Base-by-base conservation (phyloP, 768 basidiomycete species). In the Gymnopilus junonius region DNA sequence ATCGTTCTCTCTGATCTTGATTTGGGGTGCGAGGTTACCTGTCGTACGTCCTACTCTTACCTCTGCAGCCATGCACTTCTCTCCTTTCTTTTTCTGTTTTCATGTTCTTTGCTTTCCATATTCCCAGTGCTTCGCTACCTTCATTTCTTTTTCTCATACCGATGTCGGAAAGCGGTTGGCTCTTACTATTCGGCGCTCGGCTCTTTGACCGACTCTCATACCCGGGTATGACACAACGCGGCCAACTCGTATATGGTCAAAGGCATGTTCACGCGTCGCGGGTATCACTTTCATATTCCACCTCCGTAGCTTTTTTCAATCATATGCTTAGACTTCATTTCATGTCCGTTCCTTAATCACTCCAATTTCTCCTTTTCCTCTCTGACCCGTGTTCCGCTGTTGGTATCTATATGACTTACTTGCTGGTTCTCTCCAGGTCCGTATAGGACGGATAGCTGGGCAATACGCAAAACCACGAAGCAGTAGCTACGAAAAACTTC, bases 381-480 rank as follows among this genome's bases (percentile, higher is more conserved):
- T 11, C 54, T 12, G 17, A 14, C 34, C 23, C 14, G 21, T 55
- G 54, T 27, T 40, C 34, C 17, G 23, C 8, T 27, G 23, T 55
- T 27, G 10, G 40, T 23, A n/a, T n/a, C n/a, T 37, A 4, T 20
- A 3, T 32, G 17, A 15, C 2, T 39, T 8, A 8, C 15, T 29
- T 51, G 17, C 31, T 12, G 3, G 15, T n/a, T 29, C 29, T 25
- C 35, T 39, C 25, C 37, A 92, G 91, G 83, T 92, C 55, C 88
- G 93, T 34, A 87, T 95, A 55, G 93, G 93, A 6, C 87, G 97
- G 11, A 98, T 99, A 65, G 97, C 96, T 0, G 97, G 97, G 0
- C 96, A 97, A 74, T 97, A 97, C 67, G 95, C 96, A 15, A 97
- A 97, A 74, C 97, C 97, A 1, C 84, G 97, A 59, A 93, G 91